Base-by-base conservation (phyloP, 2,329 filamentous ascomycete species). In the Colletotrichum theobromicola region DNA sequence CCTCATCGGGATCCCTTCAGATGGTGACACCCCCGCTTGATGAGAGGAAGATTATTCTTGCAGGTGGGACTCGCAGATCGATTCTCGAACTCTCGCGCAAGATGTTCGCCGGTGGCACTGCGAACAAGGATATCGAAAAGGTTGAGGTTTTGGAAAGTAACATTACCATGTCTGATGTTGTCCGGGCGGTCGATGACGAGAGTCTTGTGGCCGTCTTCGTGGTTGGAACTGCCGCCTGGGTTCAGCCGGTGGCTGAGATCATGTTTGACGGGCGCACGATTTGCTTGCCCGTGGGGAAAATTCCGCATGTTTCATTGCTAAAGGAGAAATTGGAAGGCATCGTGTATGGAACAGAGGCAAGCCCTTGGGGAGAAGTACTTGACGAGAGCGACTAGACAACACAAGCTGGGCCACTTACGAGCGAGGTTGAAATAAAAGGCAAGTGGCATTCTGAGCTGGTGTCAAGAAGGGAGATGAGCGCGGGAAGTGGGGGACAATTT, bases 151-250 rank as follows among this genome's bases (percentile, higher is more conserved):
- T 96, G 0, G 95, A 98, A 90, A 89, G 93, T 77, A 92, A 92
- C 77, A 97, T 96, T 84, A 95, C 91, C 28, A 98, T 98, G 82
- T 86, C 89, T 34, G 95, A 98, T 83, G 83, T 98, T 16, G 81
- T 92, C 35, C 90, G 93, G 80, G 95, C 95, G 3, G 86, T 91
- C 30, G 85, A 89, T 55, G 94, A 98, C 80, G 95, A 94, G 4
- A 88, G 95, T 4, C 83, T 98, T 57, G 83, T 98, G 12, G 96
- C 98, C 85, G 90, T 94, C 3, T 98, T 98, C 81, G 94, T 94
- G 8, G 92, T 94, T 34, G 96, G 96, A 21, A 98, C 96, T 75
- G 96, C 96, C 68, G 92, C 94, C 87, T 87, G 92, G 90, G 77
- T 70, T 50, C 65, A 15, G 69, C 13, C 32, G 15, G 42, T 5